Conservation (phyloP, 148 eudicot genomes). For the Agrostemma githago region DNA sequence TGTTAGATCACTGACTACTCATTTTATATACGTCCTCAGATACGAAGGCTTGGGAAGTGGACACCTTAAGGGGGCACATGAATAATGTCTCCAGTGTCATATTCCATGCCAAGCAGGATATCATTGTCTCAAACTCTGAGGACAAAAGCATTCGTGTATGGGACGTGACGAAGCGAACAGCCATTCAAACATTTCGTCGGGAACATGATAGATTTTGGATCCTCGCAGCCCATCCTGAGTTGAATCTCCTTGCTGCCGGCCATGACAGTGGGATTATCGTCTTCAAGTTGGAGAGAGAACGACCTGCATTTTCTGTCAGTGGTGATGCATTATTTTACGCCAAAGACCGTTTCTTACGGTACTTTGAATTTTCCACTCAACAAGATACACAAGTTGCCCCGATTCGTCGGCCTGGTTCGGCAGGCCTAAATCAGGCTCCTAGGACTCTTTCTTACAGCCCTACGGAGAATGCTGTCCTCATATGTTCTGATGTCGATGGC, state of each 20-base stretch:
- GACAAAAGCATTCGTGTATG: constrained; percentile 93
- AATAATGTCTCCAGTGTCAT: constrained; percentile 87
- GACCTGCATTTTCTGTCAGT: constrained; percentile 90
- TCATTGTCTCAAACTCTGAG: constrained; percentile 88
- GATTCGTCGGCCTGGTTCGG: constrained; percentile 75
- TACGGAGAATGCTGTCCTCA: constrained; percentile 69
- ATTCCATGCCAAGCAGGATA: constrained; percentile 84
- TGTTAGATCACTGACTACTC: background rate
- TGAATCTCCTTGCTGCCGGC: constrained; percentile 85
- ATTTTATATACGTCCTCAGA: constrained; percentile 37
- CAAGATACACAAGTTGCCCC: constrained; percentile 72
- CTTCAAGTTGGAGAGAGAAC: constrained; percentile 83
- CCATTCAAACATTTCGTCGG: constrained; percentile 76
- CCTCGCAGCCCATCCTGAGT: constrained; percentile 77
- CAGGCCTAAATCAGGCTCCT: constrained; percentile 72
- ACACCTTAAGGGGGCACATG: constrained; percentile 84
- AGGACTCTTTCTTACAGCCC: constrained; percentile 80
- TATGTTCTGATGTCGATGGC: constrained; percentile 78
- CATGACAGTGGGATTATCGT: constrained; percentile 89
- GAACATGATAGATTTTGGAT: constrained; percentile 90
- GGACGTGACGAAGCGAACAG: constrained; percentile 83
- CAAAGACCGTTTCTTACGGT: constrained; percentile 79
- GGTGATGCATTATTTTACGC: constrained; percentile 74
- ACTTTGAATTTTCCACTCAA: constrained; percentile 68
- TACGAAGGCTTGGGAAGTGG: constrained; percentile 96